These are phyloP conservation scores for Rheum nobile DNA, from an alignment of 148 eudicot species.

Conservation along the genomic window DNA sequence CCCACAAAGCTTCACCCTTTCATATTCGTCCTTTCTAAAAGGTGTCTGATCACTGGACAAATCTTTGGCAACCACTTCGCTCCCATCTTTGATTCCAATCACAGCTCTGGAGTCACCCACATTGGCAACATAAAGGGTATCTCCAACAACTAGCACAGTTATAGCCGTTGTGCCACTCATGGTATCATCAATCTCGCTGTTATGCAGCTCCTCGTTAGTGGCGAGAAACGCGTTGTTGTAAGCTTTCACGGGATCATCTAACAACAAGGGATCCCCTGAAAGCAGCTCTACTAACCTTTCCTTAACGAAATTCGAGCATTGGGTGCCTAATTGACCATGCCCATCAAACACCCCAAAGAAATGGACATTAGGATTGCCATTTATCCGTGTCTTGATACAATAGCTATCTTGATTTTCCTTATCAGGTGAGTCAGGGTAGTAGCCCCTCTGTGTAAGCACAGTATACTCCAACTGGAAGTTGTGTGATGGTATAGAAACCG, in stretches of 20 bases:
- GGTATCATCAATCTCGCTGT: constrained; percentile 67
- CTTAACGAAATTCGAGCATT: constrained; percentile 72
- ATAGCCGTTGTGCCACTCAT: constrained; percentile 98
- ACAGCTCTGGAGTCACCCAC: constrained; percentile 97
- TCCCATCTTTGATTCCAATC: constrained; percentile 56
- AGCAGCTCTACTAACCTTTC: constrained; percentile 60
- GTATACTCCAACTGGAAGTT: constrained; percentile 57
- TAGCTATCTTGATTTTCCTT: constrained; percentile 90
- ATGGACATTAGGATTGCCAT: constrained; percentile 66
- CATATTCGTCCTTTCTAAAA: constrained; percentile 86
- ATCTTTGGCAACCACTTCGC: constrained; percentile 46
- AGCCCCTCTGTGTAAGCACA: constrained; percentile 60
- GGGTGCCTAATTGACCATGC: constrained; percentile 69
- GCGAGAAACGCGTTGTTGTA: constrained; percentile 54
- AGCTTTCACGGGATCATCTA: constrained; percentile 66
- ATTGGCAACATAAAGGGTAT: constrained; percentile 78
- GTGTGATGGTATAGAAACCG: constrained; percentile 53
- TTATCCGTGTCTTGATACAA: constrained; percentile 48
- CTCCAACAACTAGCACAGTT: constrained; percentile 71
- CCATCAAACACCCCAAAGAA: constrained; percentile 98
- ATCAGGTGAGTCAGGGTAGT: constrained; percentile 71
- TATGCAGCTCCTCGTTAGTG: constrained; percentile 72
- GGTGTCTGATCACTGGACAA: constrained; percentile 88
- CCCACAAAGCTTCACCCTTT: constrained; percentile 80
- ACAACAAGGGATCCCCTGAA: constrained; percentile 38